Evolutionary conservation across 2,329 filamentous ascomycete species (phyloP).

Genomic region (Tolypocladium ophioglossoides): DNA sequence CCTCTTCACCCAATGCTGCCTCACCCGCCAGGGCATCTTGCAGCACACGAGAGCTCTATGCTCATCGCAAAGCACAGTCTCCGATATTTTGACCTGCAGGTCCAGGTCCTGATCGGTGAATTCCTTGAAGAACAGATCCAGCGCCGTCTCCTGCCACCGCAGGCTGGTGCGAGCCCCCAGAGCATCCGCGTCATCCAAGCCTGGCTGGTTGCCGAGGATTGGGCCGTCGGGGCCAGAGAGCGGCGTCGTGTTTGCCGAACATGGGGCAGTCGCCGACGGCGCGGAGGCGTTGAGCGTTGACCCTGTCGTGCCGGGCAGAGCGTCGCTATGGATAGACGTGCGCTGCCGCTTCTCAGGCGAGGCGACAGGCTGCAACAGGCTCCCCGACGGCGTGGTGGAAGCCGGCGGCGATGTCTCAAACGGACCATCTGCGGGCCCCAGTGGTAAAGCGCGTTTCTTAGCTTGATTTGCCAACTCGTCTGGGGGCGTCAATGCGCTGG

Average conservation of each 20-base stretch:
- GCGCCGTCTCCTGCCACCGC: constrained; percentile 45
- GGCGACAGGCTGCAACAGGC: constrained; percentile 17
- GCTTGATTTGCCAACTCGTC: constrained; percentile 36
- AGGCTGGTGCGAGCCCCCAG: constrained; percentile 27
- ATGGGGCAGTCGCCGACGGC: background rate
- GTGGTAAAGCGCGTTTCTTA: constrained; percentile 30
- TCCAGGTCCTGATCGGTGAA: constrained; percentile 47
- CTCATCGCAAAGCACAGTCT: constrained; percentile 47
- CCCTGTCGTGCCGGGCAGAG: background rate
- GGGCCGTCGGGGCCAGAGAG: background rate
- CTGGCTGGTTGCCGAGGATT: constrained; percentile 12
- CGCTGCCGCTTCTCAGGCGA: constrained; percentile 23
- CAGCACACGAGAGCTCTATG: constrained; percentile 52
- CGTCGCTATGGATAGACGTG: constrained; percentile 15
- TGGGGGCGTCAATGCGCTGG: constrained; percentile 42
- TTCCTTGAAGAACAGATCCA: constrained; percentile 49
- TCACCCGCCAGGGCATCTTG: constrained; percentile 44
- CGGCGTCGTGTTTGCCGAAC: constrained; percentile 4
- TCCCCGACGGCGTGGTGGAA: constrained; percentile 20
- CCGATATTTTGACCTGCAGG: constrained; percentile 47
- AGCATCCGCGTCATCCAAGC: constrained; percentile 28
- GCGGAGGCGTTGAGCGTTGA: background rate
- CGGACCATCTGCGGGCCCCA: constrained; percentile 4
- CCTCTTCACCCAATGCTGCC: constrained; percentile 45
- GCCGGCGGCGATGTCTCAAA: constrained; percentile 13